Percentiles rank a stretch among this genome's conserved stretches.
phyloP scores from a whole-genome alignment of 345 rosid species.

The Ricinus communis region DNA sequence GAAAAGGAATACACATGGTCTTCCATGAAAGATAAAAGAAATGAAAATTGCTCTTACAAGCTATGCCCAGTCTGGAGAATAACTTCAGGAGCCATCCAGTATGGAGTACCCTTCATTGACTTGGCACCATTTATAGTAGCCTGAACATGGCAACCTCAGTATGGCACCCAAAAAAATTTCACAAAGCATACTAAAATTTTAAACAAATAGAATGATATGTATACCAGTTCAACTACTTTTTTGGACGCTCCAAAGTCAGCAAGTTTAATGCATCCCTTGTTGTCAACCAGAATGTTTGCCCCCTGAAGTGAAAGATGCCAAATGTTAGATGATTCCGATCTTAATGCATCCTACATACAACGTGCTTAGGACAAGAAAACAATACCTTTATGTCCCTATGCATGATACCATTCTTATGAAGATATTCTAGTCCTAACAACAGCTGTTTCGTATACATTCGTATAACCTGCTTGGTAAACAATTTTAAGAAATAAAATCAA shows the following conservation, averaged over 20 bases:
- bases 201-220: neutral
- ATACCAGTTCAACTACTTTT: constrained; percentile 39
- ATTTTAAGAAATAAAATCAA: constrained; percentile 8
- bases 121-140: constrained; percentile 38
- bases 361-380: neutral
- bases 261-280: constrained; percentile 41
- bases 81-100: constrained; percentile 44
- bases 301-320: constrained; percentile 27
- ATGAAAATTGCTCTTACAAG: constrained; percentile 25
- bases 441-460: constrained; percentile 37
- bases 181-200: neutral
- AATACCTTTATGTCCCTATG: constrained; percentile 38
- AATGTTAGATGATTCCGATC: constrained; percentile 16
- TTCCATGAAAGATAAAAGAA: neutral
- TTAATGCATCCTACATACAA: neutral
- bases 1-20: neutral
- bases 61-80: constrained; percentile 40
- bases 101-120: constrained; percentile 42
- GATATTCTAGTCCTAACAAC: constrained; percentile 31
- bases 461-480: constrained; percentile 28
- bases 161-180: neutral
- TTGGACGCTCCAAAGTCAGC: constrained; percentile 41
- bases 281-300: constrained; percentile 38
- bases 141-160: constrained; percentile 16
- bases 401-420: constrained; percentile 34